These are phyloP conservation scores for Aureobasidium sp. DNA, from an alignment of 2,329 filamentous ascomycete genomes.

Conservation along the genomic window DNA sequence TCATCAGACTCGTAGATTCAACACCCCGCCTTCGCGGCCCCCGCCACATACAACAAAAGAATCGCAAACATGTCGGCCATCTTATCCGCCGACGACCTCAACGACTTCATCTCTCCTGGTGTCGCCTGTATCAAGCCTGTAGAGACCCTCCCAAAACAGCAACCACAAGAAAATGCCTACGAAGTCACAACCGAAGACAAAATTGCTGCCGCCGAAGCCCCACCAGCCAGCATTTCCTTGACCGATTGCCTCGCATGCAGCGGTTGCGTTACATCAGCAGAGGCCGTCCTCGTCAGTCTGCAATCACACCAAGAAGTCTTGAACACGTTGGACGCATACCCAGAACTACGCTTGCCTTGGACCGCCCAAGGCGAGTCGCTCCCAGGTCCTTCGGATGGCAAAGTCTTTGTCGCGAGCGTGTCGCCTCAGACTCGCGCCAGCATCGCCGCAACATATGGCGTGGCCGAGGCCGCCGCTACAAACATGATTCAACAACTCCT, in stretches of 20 bases:
- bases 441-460: slow-evolving; percentile 72
- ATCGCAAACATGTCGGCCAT: slow-evolving; percentile 74
- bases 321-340: slow-evolving; percentile 60
- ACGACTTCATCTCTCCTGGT: slow-evolving; percentile 97
- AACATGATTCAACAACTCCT: slow-evolving; percentile 77
- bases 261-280: slow-evolving; percentile 92
- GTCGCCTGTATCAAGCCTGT: slow-evolving; percentile 98
- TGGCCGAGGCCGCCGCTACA: slow-evolving; percentile 64
- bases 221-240: slow-evolving; percentile 83
- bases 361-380: slow-evolving; percentile 12
- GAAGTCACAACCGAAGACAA: slow-evolving; percentile 94
- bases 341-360: slow-evolving; percentile 33
- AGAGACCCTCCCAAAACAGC: slow-evolving; percentile 67
- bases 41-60: slow-evolving; percentile 7
- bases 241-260: slow-evolving; percentile 97
- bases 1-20: neutral
- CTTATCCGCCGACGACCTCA: slow-evolving; percentile 89
- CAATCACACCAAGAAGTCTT: slow-evolving; percentile 92
- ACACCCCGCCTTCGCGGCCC: neutral
- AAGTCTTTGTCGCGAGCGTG: slow-evolving; percentile 82
- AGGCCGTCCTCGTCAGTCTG: slow-evolving; percentile 90
- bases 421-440: slow-evolving; percentile 87
- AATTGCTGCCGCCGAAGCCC: slow-evolving; percentile 43
- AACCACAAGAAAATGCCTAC: slow-evolving; percentile 50
- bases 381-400: slow-evolving; percentile 40